Conservation (phyloP, 805 yeast genomes). For the Saccharomycopsis microspora region DNA sequence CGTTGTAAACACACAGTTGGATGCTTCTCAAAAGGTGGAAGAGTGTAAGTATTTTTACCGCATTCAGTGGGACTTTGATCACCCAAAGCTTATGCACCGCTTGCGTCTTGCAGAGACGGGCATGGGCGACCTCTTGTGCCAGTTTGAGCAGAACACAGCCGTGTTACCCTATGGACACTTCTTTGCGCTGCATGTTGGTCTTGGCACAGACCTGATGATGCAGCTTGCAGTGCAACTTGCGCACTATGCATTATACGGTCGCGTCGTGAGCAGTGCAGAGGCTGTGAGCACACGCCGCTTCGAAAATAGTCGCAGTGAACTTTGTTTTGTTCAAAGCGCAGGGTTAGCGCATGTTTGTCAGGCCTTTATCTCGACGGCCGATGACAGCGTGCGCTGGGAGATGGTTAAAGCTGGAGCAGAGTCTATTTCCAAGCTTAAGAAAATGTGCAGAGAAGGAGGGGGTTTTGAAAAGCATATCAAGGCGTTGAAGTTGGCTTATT, state of each 20-base stretch:
- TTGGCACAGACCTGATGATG: constrained; percentile 72
- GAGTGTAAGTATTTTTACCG: neutral
- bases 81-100: constrained; percentile 5
- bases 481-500: constrained; percentile 47
- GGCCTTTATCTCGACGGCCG: constrained; percentile 46
- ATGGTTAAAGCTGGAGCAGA: constrained; percentile 21
- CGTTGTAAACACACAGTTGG: constrained; percentile 4
- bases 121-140: constrained; percentile 71
- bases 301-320: constrained; percentile 58
- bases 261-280: constrained; percentile 79
- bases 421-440: constrained; percentile 5
- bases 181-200: constrained; percentile 66
- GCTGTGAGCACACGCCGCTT: constrained; percentile 75
- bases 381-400: constrained; percentile 35
- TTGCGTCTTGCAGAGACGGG: constrained; percentile 84
- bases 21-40: neutral
- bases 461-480: constrained; percentile 69
- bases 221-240: constrained; percentile 88
- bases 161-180: constrained; percentile 72
- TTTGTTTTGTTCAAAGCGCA: constrained; percentile 54
- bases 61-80: constrained; percentile 12
- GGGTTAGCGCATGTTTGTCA: constrained; percentile 42
- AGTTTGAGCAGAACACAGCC: constrained; percentile 56
- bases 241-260: constrained; percentile 83
- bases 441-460: constrained; percentile 28